Base-by-base conservation (phyloP, 371 early-diverging fungal species). In the Pancytospora philotis region DNA sequence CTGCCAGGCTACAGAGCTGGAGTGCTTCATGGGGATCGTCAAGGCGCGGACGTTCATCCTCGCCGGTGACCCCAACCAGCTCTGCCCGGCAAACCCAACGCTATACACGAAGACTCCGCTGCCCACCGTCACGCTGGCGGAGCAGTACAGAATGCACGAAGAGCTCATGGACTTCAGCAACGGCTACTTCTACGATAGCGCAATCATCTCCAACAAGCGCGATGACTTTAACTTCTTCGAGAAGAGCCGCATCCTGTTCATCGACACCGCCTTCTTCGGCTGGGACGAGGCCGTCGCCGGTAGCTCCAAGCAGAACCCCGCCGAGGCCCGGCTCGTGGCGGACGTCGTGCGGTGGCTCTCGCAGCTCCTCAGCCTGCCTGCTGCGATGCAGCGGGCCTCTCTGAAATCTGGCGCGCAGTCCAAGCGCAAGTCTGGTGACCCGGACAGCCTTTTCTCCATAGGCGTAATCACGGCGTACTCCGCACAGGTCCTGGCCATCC, bases 61-160 rank as follows among this genome's bases (percentile, higher is more conserved):
- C 10, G 92, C 94, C n/a, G 95, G 95, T 55, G 93, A 95, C 82
- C 93, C 93, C 0, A 88, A 90, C 69, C 96, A 95, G 79, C 84
- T 97, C 36, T 36, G 10, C 8, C 35, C 59, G 8, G 55, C 27
- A 8, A 16, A 6, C 10, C 8, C 8, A 10, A 8, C 55, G 34
- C 28, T 74, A n/a, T 74, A 55, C 37, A 58, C 69, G 49, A 65
- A 48, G 28, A 6, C 37, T n/a, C 16, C 32, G 28, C 45, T 71
- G 28, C 49, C 53, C 28, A 66, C 72, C 8, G 25, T 67, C 38
- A 41, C 75, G n/a, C 65, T 79, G 13, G 64, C 74, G 56, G 56
- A 60, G 48, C 79, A 79, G 67, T 79, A 79, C 66, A 71, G 79
- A 66, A 79, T 79, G 79, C 62, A 51, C 39, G 8, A 59, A 1